Conservation (phyloP, 179 eudicot genomes). For the Patellifolia procumbens region DNA sequence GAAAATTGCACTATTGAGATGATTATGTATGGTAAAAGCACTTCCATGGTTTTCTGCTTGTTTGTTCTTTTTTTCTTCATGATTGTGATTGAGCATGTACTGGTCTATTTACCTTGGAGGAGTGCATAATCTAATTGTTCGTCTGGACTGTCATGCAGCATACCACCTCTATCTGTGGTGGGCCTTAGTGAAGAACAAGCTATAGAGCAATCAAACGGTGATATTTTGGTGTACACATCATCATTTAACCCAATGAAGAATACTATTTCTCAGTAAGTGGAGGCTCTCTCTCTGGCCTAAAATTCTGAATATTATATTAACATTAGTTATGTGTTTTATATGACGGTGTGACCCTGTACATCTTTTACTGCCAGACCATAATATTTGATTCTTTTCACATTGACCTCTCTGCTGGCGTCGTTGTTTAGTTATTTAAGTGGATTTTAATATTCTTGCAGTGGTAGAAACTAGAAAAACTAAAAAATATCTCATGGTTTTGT, state of each 20-base stretch:
- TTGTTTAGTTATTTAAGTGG: background rate
- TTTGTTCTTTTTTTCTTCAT: background rate
- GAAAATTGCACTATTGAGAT: background rate
- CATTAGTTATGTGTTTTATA: background rate
- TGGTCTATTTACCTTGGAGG: background rate
- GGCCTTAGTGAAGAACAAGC: constrained; percentile 98
- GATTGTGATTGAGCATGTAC: background rate
- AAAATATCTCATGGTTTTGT: background rate
- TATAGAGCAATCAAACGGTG: constrained; percentile 80
- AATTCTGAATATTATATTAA: background rate
- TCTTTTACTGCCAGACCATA: background rate
- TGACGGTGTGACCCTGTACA: background rate
- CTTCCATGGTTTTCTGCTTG: background rate
- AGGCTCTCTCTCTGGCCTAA: background rate
- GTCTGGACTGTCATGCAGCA: constrained; percentile 51
- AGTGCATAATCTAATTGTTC: constrained; percentile 13
- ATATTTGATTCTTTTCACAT: background rate
- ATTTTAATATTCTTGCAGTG: background rate
- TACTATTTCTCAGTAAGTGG: constrained; percentile 77
- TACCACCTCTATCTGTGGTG: constrained; percentile 93
- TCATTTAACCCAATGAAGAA: constrained; percentile 96
- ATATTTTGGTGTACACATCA: constrained; percentile 77
- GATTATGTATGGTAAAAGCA: constrained; percentile 6
- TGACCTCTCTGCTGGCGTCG: background rate
- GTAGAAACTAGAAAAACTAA: background rate